Evolutionary conservation across 2,329 filamentous ascomycete genomes (phyloP).

Genomic region (Cadophora luteo-olivacea): DNA sequence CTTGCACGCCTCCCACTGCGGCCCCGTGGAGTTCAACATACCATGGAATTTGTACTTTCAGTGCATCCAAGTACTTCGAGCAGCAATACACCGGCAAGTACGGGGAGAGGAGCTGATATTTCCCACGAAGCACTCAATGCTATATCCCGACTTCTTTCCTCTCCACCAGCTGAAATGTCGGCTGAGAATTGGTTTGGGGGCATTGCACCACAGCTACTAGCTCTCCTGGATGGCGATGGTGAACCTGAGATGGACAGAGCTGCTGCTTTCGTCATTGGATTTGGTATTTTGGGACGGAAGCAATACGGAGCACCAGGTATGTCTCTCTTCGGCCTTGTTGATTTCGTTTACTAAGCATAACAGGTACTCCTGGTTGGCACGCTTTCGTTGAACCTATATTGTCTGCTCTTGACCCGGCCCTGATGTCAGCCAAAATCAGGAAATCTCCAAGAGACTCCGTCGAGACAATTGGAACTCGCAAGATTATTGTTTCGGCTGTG

Average conservation of each 20-base stretch:
- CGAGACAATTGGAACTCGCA: constrained; percentile 29
- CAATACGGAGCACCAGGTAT: constrained; percentile 67
- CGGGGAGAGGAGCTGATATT: constrained; percentile 63
- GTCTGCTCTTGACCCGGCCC: constrained; percentile 53
- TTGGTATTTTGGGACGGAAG: constrained; percentile 69
- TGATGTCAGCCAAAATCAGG: background rate
- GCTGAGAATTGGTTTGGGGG: constrained; percentile 65
- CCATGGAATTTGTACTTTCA: constrained; percentile 74
- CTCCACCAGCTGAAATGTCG: constrained; percentile 60
- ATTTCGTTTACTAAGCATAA: constrained; percentile 28
- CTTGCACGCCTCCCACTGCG: constrained; percentile 68
- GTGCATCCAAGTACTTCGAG: constrained; percentile 59
- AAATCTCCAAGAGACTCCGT: constrained; percentile 22
- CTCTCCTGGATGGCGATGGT: constrained; percentile 65
- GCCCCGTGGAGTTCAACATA: constrained; percentile 67
- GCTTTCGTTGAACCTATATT: constrained; percentile 66
- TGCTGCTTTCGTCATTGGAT: constrained; percentile 67
- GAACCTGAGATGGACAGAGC: constrained; percentile 64
- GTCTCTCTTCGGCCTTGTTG: background rate
- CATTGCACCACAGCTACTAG: constrained; percentile 66
- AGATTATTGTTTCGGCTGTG: constrained; percentile 49
- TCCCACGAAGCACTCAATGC: constrained; percentile 72
- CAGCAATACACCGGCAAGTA: constrained; percentile 34
- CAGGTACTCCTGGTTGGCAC: constrained; percentile 66
- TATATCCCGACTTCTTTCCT: constrained; percentile 65